Evolutionary conservation across 495 filamentous ascomycete species (phyloP).

Genomic region (Hypoxylon fuscum): DNA sequence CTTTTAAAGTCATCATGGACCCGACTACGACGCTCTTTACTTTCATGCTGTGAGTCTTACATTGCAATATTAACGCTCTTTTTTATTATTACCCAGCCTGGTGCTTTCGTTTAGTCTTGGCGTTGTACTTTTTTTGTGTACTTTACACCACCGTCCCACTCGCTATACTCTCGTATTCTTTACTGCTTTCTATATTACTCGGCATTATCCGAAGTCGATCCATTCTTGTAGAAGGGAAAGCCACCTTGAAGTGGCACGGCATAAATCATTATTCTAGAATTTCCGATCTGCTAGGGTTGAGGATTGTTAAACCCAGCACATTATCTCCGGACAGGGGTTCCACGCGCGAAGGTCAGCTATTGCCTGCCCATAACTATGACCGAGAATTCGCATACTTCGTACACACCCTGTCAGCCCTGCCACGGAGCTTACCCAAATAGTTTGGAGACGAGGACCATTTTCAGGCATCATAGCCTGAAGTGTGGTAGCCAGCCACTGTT

Average conservation of each 20-base stretch:
- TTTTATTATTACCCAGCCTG: slow-evolving; percentile 32
- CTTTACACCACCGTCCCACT: slow-evolving; percentile 15
- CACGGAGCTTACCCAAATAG: slow-evolving; percentile 27
- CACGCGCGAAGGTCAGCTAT: slow-evolving; percentile 43
- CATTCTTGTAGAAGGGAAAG: slow-evolving; percentile 3
- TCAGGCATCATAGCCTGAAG: slow-evolving; percentile 23
- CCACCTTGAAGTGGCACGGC: slow-evolving; percentile 15
- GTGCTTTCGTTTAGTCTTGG: slow-evolving; percentile 32
- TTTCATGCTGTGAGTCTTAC: slow-evolving; percentile 73
- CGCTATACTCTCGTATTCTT: slow-evolving; percentile 5
- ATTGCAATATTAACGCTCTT: slow-evolving; percentile 48
- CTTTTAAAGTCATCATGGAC: slow-evolving; percentile 58
- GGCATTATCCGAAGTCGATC: slow-evolving; percentile 23
- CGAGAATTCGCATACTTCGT: slow-evolving; percentile 11
- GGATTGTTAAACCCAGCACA: slow-evolving; percentile 34
- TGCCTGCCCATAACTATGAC: slow-evolving; percentile 19
- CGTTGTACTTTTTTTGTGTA: slow-evolving; percentile 20
- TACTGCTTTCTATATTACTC: slow-evolving; percentile 15
- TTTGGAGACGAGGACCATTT: slow-evolving; percentile 17
- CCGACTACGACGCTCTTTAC: slow-evolving; percentile 78
- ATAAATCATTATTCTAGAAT: slow-evolving; percentile 39
- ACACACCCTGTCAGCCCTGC: slow-evolving; percentile 36
- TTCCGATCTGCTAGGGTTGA: slow-evolving; percentile 27
- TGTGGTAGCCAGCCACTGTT: slow-evolving; percentile 37
- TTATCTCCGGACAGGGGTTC: slow-evolving; percentile 36